Evolutionary conservation across 495 filamentous ascomycete species (phyloP), one percentile per base, ranked within the genome.

Genomic region (Jackrogersella multiformis): DNA sequence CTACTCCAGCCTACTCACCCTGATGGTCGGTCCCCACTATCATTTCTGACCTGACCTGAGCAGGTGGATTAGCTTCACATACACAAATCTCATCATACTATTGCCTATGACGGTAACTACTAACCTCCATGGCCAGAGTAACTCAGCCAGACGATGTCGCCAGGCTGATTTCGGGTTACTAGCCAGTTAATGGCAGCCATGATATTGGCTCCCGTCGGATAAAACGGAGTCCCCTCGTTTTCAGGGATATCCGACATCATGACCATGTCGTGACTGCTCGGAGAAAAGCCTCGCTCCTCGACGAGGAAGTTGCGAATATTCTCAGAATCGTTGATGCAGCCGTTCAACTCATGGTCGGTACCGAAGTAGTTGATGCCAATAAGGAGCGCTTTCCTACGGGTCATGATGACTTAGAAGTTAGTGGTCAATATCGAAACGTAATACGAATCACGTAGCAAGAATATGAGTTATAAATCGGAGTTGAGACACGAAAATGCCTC

Each of bases 351-450:
- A 46, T 86, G 79, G 0, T 78, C 61, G 21, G 77, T 77, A 64
- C 85, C 86, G n/a, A 73, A 77, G 70, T 88, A 88, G 75, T 87
- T 88, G 72, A 88, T 87, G 36, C 85, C 86, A 48, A 88, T 87
- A 15, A 88, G 72, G 32, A 88, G 82, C 41, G 84, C 80, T 62
- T 88, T 86, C 63, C 78, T 84, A 56, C 81, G 81, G 39, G 77
- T 18, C 71, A 70, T 73, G 39, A 23, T 70, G 13, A 26, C 13
- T 54, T 20, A 13, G 12, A 15, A 21, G 10, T n/a, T 48, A 28
- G 8, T 28, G 24, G 30, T 3, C 4, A 15, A n/a, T 23, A 28
- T 20, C 2, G 30, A 15, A n/a, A 9, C 4, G 13, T 1, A n/a
- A 28, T 28, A 6, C 12, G 5, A 26, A 24, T 24, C 8, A n/a